Conservation (phyloP, 192 early-diverging fungal genomes). For the Thoreauomyces humboldtii region DNA sequence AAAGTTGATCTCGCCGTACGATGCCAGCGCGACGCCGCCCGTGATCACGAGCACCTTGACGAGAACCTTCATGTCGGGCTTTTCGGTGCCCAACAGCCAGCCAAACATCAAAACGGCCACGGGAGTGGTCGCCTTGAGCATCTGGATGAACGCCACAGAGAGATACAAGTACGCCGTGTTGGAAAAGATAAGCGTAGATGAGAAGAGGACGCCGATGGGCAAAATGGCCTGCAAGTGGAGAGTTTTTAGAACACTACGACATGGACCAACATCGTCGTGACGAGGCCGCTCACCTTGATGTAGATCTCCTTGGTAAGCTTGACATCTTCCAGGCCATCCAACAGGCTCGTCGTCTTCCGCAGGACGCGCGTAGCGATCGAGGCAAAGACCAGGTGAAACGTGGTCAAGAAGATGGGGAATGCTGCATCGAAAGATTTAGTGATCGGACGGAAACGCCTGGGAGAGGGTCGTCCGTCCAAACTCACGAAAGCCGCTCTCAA, state of each 20-base stretch:
- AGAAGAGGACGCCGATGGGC: conserved; percentile 33
- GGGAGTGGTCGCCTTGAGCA: conserved; percentile 39
- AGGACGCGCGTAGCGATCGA: conserved; percentile 62
- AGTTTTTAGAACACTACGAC: too few species aligned
- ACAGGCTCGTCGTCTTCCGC: conserved; percentile 52
- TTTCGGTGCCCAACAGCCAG: conserved; percentile 19
- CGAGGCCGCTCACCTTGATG: too few species aligned
- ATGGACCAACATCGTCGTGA: too few species aligned
- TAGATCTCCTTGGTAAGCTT: conserved; percentile 59
- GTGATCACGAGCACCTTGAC: conserved; percentile 35
- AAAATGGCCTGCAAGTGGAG: conserved; percentile 29
- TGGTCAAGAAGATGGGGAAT: conserved; percentile 43
- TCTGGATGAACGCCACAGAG: conserved; percentile 33
- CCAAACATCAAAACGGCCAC: conserved; percentile 18
- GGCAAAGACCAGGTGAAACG: conserved; percentile 37
- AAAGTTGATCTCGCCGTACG: conserved; percentile 35
- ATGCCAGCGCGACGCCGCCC: conserved; percentile 35
- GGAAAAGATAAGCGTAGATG: conserved; percentile 22
- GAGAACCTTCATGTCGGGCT: conserved; percentile 20
- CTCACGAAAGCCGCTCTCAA: not conserved
- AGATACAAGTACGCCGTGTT: conserved; percentile 40
- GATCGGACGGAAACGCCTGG: too few species aligned
- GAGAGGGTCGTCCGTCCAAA: too few species aligned
- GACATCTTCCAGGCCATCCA: conserved; percentile 54
- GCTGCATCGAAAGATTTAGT: too few species aligned